Evolutionary conservation across 176 grass and related monocot species (phyloP).

Genomic region (Saccharum officinarum): DNA sequence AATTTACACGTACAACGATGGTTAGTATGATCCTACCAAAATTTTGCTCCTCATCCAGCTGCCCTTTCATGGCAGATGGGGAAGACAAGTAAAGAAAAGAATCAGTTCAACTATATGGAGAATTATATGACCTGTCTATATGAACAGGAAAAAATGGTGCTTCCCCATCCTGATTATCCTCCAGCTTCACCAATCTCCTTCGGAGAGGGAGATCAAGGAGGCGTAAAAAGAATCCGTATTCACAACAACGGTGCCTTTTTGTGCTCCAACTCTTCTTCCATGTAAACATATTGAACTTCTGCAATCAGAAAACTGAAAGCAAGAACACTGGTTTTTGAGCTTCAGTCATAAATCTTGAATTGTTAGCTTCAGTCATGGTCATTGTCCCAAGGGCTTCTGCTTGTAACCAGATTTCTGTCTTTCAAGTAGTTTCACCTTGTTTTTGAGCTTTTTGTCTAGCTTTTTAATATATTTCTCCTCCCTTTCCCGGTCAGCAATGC

Average conservation of each 20-base stretch:
- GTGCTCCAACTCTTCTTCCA: constrained; percentile 22
- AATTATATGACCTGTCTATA: constrained; percentile 19
- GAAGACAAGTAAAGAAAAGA: constrained; percentile 32
- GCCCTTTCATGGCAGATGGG: constrained; percentile 5
- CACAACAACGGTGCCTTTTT: constrained; percentile 29
- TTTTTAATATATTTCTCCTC: constrained; percentile 80
- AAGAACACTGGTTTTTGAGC: too few species aligned
- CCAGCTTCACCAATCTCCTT: constrained; percentile 39
- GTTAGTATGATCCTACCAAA: constrained; percentile 42
- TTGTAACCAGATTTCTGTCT: constrained; percentile 92
- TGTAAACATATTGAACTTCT: not conserved
- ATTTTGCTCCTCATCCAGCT: constrained; percentile 33
- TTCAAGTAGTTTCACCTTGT: constrained; percentile 80
- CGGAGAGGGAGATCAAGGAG: constrained; percentile 35
- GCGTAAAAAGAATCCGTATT: constrained; percentile 41
- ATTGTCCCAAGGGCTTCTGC: constrained; percentile 87
- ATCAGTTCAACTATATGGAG: constrained; percentile 26
- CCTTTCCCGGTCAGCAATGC: constrained; percentile 76
- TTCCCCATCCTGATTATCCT: constrained; percentile 23
- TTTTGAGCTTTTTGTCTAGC: constrained; percentile 91
- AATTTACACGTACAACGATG: constrained; percentile 48
- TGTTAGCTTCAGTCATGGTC: constrained; percentile 21
- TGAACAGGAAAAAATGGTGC: constrained; percentile 19
- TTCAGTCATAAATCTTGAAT: not conserved
- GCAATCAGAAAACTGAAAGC: not conserved